Conservation (phyloP, 208 protist genomes). For the Leishmania braziliensis region DNA sequence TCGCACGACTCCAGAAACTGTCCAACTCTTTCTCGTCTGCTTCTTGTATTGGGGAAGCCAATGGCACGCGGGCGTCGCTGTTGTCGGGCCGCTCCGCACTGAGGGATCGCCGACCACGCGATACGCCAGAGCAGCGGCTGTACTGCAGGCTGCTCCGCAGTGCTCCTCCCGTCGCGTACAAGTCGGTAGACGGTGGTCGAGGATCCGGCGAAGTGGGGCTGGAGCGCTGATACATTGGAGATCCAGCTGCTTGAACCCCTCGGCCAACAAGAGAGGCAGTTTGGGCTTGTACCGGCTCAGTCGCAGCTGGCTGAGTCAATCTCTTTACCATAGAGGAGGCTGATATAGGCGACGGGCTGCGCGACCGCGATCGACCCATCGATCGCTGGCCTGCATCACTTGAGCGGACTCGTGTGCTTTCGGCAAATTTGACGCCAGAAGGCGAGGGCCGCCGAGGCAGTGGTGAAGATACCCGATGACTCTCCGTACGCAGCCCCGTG, state of each 20-base stretch:
- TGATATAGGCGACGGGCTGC: constrained; percentile 15
- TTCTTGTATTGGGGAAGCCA: background rate
- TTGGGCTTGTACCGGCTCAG: background rate
- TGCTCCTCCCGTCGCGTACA: constrained; percentile 33
- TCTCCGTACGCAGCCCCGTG: background rate
- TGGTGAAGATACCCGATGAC: background rate
- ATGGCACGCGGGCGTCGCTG: background rate
- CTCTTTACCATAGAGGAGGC: background rate
- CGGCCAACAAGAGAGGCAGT: background rate
- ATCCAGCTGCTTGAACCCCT: background rate
- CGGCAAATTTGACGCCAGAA: background rate
- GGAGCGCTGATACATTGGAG: background rate
- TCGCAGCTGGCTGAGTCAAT: background rate
- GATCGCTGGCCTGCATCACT: constrained; percentile 2
- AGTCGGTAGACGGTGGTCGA: constrained; percentile 30
- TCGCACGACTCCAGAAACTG: constrained; percentile 12
- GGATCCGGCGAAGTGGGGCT: constrained; percentile 35
- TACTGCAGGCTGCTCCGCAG: constrained; percentile 38
- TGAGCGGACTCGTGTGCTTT: background rate
- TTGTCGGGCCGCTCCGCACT: constrained; percentile 20
- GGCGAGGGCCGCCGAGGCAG: background rate
- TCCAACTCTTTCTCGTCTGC: background rate
- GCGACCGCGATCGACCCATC: constrained; percentile 7
- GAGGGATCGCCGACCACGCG: constrained; percentile 27
- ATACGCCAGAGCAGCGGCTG: constrained; percentile 43